A percentile compares a stretch with the other conserved stretches of the same genome.
These are phyloP conservation scores for Aspergillus biplanus DNA, from an alignment of 495 filamentous ascomycete species.

Conservation along the genomic window DNA sequence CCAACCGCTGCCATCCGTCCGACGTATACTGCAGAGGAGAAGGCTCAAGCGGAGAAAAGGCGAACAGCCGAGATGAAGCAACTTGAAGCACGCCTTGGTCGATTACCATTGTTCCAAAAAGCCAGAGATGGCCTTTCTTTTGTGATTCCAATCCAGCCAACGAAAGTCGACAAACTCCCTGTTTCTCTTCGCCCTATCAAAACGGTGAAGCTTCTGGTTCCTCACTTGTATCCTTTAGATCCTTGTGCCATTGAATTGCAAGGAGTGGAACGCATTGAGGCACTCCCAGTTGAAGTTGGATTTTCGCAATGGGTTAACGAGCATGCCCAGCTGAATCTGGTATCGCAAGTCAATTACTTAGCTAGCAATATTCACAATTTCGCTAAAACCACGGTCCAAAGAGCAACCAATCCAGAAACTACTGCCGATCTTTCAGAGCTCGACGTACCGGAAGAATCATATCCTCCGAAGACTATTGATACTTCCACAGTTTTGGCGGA, in stretches of 20 bases:
- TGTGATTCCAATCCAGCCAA: conserved; percentile 72
- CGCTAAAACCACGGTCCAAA: conserved; percentile 54
- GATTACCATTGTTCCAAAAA: conserved; percentile 69
- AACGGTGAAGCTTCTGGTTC: conserved; percentile 70
- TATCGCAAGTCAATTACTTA: conserved; percentile 78
- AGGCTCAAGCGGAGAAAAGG: conserved; percentile 61
- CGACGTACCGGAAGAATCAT: conserved; percentile 20
- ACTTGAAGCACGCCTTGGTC: conserved; percentile 77
- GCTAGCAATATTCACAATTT: conserved; percentile 73
- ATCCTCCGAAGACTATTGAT: conserved; percentile 2
- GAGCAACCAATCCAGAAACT: conserved; percentile 25
- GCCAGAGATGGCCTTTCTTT: conserved; percentile 71
- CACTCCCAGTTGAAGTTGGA: conserved; percentile 61
- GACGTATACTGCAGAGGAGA: conserved; percentile 59
- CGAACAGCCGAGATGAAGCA: conserved; percentile 70
- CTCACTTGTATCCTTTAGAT: conserved; percentile 73
- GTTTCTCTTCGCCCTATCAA: conserved; percentile 63
- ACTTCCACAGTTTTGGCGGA: conserved; percentile 36
- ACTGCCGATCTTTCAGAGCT: conserved; percentile 23
- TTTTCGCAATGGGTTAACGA: conserved; percentile 64
- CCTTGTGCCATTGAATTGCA: conserved; percentile 67
- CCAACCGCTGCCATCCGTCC: conserved; percentile 26
- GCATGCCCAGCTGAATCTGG: conserved; percentile 64
- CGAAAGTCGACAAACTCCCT: conserved; percentile 64
- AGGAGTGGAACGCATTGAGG: conserved; percentile 63